A percentile compares a stretch with the other conserved stretches of the same genome.
Evolutionary conservation across 2,329 filamentous ascomycete species (phyloP).

Genomic region (Penicillium sp.): DNA sequence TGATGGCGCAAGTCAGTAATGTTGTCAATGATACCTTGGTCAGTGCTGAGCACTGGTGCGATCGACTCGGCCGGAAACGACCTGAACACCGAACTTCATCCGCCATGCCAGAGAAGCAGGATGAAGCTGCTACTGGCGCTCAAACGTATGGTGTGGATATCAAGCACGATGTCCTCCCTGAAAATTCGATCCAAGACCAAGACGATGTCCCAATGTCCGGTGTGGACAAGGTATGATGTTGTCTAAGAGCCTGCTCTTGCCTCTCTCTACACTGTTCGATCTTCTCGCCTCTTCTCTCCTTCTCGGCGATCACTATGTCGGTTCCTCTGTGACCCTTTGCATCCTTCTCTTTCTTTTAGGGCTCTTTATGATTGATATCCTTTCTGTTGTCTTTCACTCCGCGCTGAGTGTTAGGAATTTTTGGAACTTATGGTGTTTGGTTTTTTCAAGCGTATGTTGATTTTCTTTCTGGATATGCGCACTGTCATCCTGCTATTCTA

Average conservation of each 20-base stretch:
- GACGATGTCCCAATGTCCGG: slow-evolving; percentile 39
- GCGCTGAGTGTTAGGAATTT: slow-evolving; percentile 2
- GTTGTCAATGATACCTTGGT: slow-evolving; percentile 86
- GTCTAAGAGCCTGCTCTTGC: background rate
- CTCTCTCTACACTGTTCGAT: slow-evolving; percentile 4
- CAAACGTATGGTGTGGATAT: slow-evolving; percentile 28
- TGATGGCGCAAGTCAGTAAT: slow-evolving; percentile 86
- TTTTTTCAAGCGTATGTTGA: slow-evolving; percentile 2
- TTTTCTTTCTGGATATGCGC: slow-evolving; percentile 2
- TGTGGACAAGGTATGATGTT: slow-evolving; percentile 29
- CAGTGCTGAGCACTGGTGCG: slow-evolving; percentile 89
- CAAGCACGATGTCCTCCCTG: slow-evolving; percentile 25
- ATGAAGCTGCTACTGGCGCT: slow-evolving; percentile 13
- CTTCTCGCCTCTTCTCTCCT: background rate
- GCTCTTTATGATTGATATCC: slow-evolving; percentile 25
- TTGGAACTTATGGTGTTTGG: slow-evolving; percentile 2
- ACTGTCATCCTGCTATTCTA: slow-evolving; percentile 4
- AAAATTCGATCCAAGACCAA: slow-evolving; percentile 17
- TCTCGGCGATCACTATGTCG: slow-evolving; percentile 4
- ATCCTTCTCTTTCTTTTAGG: slow-evolving; percentile 12
- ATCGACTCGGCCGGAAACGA: slow-evolving; percentile 61
- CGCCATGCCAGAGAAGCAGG: slow-evolving; percentile 23
- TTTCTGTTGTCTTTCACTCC: slow-evolving; percentile 16
- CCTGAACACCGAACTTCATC: slow-evolving; percentile 26
- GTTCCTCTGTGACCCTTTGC: slow-evolving; percentile 5